phyloP scores from a whole-genome alignment of 495 filamentous ascomycete genomes.

The Aspergillus wentii region DNA sequence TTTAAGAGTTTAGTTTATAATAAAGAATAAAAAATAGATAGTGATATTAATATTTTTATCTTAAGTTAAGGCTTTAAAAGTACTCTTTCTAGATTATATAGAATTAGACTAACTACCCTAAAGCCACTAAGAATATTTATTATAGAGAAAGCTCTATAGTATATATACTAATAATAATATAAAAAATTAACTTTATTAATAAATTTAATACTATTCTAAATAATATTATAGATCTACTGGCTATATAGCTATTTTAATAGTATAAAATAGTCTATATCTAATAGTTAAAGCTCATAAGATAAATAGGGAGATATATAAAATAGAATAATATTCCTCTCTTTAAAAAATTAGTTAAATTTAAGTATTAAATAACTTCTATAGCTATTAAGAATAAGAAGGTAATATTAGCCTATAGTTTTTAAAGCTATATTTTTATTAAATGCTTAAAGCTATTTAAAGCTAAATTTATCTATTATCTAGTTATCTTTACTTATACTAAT shows the following conservation, averaged over 20 bases:
- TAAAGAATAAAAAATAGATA: slow-evolving; percentile 1
- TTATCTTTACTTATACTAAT: neutral
- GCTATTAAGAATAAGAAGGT: neutral
- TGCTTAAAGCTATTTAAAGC: neutral
- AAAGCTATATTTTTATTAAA: slow-evolving; percentile 2
- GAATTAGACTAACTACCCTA: no score
- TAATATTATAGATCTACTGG: no score
- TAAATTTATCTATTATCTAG: neutral
- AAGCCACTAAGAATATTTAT: no score
- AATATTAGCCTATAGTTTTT: neutral
- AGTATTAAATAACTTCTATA: neutral
- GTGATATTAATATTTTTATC: neutral
- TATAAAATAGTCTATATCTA: neutral
- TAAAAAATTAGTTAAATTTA: no score
- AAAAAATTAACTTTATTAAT: neutral
- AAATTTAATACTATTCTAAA: slow-evolving; percentile 1
- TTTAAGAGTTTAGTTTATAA: slow-evolving; percentile 1
- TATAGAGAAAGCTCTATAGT: slow-evolving; percentile 1
- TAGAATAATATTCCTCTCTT: no score
- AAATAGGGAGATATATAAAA: no score
- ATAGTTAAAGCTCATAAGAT: neutral
- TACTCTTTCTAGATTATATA: no score
- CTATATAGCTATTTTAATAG: no score
- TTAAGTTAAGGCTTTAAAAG: neutral
- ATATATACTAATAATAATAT: slow-evolving; percentile 1